Evolutionary conservation across 176 grass and related monocot genomes (phyloP), one percentile per base, ranked within the genome.

Genomic region (Zizania latifolia): DNA sequence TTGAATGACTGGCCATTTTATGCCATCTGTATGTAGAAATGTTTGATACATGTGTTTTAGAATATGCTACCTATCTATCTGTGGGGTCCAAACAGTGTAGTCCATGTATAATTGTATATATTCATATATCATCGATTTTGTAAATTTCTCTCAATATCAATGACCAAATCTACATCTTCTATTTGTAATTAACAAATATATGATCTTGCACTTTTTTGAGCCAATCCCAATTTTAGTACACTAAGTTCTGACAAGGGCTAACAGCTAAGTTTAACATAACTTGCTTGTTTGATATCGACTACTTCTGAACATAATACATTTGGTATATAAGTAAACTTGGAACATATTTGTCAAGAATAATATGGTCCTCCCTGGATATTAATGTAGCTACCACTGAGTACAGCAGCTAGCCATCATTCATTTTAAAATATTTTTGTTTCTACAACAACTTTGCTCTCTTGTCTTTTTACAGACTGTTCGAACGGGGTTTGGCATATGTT

Each of bases 401-500:
- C 36, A 40, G 12, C 3, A 61, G 6, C 51, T 45, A 46, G 50
- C 15, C 4, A 67, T 48, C 30, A 21, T 65, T 46, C 31, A 62
- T 72, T 5, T 32, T 69, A 22, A 16, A 28, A 55, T 36, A 4
- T 58, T 65, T 65, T 57, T 27, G 8, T 63, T 82, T 67, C 46
- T 58, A 2, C 19, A 28, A 0, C 50, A 40, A 60, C 19, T 78
- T 38, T 16, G n/a, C 41, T 62, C 29, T 55, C 27, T 58, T 86
- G 34, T 72, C 77, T 75, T 59, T 26, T 68, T 61, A 21, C 86
- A 99, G 95, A 84, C 58, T 99, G 70, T 99, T 99, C 83, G 95
- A 99, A 62, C 77, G 89, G 46, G 95, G 95, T 64, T 78, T 99
- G 82, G 92, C 92, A 68, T 99, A 99, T 58, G 95, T 99, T 83